Conservation (phyloP, 768 basidiomycete species). For the Favolaschia claudopus region DNA sequence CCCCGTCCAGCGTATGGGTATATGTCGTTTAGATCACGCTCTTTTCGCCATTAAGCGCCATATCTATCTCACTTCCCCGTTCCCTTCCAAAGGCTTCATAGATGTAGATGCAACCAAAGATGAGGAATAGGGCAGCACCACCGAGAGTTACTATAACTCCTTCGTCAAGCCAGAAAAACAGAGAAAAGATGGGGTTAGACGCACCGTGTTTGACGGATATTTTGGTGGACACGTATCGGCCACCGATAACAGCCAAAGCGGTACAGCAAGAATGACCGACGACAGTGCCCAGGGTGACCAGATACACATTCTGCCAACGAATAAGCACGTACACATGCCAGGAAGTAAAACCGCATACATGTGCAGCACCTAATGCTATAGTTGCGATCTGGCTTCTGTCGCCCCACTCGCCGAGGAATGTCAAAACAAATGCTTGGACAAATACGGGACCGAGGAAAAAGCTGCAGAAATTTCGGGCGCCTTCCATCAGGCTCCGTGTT, state of each 20-base stretch:
- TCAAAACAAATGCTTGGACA: constrained; percentile 93
- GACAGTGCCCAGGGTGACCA: constrained; percentile 90
- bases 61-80: constrained; percentile 26
- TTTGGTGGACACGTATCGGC: constrained; percentile 90
- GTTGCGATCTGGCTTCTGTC: constrained; percentile 98
- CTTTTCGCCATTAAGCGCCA: constrained; percentile 12
- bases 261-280: constrained; percentile 90
- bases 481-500: constrained; percentile 52
- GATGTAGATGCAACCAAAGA: constrained; percentile 72
- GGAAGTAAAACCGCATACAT: constrained; percentile 63
- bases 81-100: constrained; percentile 51
- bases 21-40: neutral
- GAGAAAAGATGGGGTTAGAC: constrained; percentile 36
- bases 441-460: constrained; percentile 91
- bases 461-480: constrained; percentile 82
- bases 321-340: neutral
- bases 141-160: constrained; percentile 64
- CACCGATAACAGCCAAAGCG: constrained; percentile 89
- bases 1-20: neutral
- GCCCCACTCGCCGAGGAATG: constrained; percentile 99
- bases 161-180: neutral
- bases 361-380: constrained; percentile 93
- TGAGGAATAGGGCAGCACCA: constrained; percentile 70
- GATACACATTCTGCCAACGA: constrained; percentile 80
- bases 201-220: constrained; percentile 94